Percentiles rank a stretch among this genome's conserved stretches.
Evolutionary conservation across 257 asterid genomes (phyloP).

Genomic region (Echites panduratus): DNA sequence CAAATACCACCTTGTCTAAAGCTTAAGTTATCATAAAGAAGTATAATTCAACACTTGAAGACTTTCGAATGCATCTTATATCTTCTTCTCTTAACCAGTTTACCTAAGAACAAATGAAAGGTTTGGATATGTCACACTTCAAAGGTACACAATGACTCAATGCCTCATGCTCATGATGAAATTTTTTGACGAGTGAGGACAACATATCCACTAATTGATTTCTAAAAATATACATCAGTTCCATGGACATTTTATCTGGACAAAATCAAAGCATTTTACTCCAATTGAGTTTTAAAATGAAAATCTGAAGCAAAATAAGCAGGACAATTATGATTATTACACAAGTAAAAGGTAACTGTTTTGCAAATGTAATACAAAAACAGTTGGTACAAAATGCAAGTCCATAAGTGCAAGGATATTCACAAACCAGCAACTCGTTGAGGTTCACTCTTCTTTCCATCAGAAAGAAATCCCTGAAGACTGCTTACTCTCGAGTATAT

Average conservation of each 20-base stretch:
- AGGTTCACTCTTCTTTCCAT: conserved; percentile 81
- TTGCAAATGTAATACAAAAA: neutral
- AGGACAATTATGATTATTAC: neutral
- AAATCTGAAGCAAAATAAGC: neutral
- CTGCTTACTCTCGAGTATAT: conserved; percentile 97
- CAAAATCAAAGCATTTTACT: neutral
- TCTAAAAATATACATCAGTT: neutral
- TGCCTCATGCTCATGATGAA: neutral
- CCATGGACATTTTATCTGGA: neutral
- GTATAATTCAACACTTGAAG: no score
- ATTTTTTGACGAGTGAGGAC: neutral
- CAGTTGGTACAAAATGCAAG: neutral
- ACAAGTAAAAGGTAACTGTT: neutral
- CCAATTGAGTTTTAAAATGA: neutral
- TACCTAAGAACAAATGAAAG: neutral
- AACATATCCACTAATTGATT: neutral
- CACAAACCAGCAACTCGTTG: conserved; percentile 84
- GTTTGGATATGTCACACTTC: neutral
- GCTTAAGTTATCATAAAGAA: no score
- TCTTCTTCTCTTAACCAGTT: neutral
- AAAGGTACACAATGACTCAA: neutral
- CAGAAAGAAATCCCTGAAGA: conserved; percentile 95
- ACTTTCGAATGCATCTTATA: neutral
- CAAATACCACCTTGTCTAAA: no score
- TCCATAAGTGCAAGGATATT: neutral